Percentiles rank a stretch among this genome's conserved stretches.
Conservation (phyloP, 2,329 filamentous ascomycete genomes). For the Ambrosiella beaveri region DNA sequence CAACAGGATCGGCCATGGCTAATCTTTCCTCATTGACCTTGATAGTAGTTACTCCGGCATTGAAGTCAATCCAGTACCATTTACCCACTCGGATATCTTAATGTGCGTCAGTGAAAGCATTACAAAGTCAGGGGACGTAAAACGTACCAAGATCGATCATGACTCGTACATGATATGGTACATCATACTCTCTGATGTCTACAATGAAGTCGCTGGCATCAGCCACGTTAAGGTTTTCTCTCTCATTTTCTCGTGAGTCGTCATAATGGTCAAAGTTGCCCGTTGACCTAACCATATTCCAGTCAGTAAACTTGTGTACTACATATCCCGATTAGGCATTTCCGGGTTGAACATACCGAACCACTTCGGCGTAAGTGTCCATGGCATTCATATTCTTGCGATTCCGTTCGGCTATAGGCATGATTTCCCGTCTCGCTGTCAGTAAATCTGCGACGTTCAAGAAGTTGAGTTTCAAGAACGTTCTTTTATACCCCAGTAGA, state of each 20-base stretch:
- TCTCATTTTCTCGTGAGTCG: conserved; percentile 62
- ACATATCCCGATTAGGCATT: neutral
- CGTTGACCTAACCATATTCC: conserved; percentile 38
- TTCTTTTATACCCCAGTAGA: conserved; percentile 73
- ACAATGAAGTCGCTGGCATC: conserved; percentile 95
- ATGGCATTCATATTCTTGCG: conserved; percentile 91
- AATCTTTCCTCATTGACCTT: conserved; percentile 74
- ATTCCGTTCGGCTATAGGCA: conserved; percentile 89
- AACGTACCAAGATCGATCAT: conserved; percentile 71
- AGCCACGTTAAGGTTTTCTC: conserved; percentile 54
- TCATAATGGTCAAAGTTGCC: conserved; percentile 92
- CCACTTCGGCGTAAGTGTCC: conserved; percentile 96
- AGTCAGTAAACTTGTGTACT: conserved; percentile 14
- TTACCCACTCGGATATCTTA: conserved; percentile 84
- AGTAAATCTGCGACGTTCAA: conserved; percentile 75
- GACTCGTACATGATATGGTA: conserved; percentile 97
- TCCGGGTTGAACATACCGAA: conserved; percentile 42
- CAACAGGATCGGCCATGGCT: conserved; percentile 84
- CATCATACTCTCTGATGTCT: conserved; percentile 98
- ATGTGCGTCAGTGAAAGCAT: conserved; percentile 13
- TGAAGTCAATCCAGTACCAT: conserved; percentile 92
- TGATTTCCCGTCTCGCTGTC: conserved; percentile 65
- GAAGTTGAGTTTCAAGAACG: conserved; percentile 75
- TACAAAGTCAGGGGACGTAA: conserved; percentile 13
- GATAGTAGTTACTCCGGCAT: conserved; percentile 74